phyloP scores from a whole-genome alignment of 805 yeast species.

The Ogataea nonfermentans region DNA sequence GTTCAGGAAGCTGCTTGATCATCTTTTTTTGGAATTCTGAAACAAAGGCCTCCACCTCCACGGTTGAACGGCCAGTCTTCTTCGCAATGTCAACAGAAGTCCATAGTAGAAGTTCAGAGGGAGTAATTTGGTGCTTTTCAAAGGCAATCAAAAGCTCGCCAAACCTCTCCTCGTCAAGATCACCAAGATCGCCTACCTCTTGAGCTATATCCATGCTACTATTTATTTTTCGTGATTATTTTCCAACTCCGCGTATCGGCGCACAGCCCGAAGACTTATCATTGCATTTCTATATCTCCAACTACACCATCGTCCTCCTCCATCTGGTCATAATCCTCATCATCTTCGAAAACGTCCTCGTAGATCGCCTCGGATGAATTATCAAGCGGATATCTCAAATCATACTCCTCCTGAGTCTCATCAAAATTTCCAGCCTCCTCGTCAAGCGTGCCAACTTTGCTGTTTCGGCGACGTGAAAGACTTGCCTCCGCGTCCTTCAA shows the following conservation, averaged over 20 bases:
- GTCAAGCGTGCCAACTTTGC: constrained; percentile 33
- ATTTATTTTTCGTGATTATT: constrained; percentile 1
- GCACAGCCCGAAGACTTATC: constrained; percentile 3
- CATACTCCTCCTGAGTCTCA: constrained; percentile 37
- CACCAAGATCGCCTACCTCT: constrained; percentile 26
- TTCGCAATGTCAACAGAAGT: constrained; percentile 35
- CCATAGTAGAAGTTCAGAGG: constrained; percentile 41
- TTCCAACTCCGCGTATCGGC: constrained; percentile 2
- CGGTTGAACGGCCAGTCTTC: constrained; percentile 32
- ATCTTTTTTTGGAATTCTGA: constrained; percentile 15
- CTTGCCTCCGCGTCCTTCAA: constrained; percentile 32
- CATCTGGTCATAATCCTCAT: constrained; percentile 30
- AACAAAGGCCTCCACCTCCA: constrained; percentile 29
- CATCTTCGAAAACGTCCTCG: constrained; percentile 40
- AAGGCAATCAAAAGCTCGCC: constrained; percentile 30
- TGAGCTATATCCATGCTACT: constrained; percentile 19
- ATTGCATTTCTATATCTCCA: constrained; percentile 39
- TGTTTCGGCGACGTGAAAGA: constrained; percentile 32
- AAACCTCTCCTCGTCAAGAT: constrained; percentile 36
- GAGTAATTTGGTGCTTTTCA: constrained; percentile 33
- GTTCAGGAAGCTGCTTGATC: constrained; percentile 1
- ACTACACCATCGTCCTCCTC: constrained; percentile 35
- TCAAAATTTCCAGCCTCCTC: constrained; percentile 29
- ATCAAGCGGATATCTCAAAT: constrained; percentile 32
- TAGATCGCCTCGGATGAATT: constrained; percentile 23